These are phyloP conservation scores for Penicillium sp. DNA, from an alignment of 2,329 filamentous ascomycete genomes.

Conservation along the genomic window DNA sequence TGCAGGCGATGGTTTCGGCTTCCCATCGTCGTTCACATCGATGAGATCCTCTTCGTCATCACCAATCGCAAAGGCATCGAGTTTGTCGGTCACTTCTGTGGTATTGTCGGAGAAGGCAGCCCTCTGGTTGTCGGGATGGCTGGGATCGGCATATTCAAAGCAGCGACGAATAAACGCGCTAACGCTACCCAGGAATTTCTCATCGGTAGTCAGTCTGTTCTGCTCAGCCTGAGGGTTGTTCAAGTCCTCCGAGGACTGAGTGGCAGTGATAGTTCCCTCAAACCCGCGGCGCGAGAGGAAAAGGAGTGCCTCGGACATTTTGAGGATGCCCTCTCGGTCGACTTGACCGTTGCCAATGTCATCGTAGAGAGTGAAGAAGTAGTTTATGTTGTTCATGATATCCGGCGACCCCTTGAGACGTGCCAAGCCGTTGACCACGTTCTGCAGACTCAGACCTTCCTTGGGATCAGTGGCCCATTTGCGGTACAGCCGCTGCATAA, in stretches of 20 bases:
- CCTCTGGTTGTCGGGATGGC: conserved; percentile 66
- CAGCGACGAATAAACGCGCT: conserved; percentile 94
- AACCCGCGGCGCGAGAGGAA: conserved; percentile 90
- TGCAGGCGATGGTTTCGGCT: conserved; percentile 28
- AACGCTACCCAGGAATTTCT: conserved; percentile 87
- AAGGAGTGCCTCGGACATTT: conserved; percentile 90
- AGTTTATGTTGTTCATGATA: conserved; percentile 96
- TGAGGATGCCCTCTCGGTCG: conserved; percentile 89
- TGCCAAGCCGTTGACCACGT: conserved; percentile 88
- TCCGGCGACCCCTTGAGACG: conserved; percentile 90
- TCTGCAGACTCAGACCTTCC: conserved; percentile 80
- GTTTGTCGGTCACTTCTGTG: conserved; percentile 37
- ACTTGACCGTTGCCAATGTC: conserved; percentile 89
- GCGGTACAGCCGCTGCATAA: conserved; percentile 81
- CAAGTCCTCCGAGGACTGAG: conserved; percentile 59
- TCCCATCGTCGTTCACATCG: conserved; percentile 37
- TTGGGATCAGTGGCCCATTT: conserved; percentile 82
- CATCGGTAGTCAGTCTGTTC: conserved; percentile 66
- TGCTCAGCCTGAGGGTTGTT: conserved; percentile 40
- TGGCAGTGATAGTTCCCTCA: conserved; percentile 70
- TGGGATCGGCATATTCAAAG: conserved; percentile 97
- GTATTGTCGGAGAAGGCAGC: conserved; percentile 31
- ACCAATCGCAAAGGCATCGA: conserved; percentile 71
- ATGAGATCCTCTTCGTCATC: conserved; percentile 60
- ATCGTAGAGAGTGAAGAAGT: conserved; percentile 97